phyloP scores from a whole-genome alignment of 2,329 filamentous ascomycete genomes.

The Phoma sp. region DNA sequence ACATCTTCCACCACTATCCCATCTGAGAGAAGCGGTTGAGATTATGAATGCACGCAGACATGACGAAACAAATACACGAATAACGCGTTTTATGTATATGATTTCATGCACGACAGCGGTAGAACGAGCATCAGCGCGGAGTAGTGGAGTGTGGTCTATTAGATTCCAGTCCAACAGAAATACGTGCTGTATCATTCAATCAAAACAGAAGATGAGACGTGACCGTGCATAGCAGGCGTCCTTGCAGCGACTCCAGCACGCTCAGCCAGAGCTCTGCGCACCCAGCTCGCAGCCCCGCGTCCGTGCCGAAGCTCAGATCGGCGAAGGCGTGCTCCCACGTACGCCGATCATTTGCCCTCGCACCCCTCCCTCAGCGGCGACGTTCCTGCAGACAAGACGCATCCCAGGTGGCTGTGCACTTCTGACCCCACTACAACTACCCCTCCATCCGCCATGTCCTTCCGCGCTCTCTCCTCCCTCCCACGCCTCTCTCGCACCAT shows the following conservation, averaged over 20 bases:
- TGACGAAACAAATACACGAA: conserved; percentile 3
- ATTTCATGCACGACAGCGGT: not conserved
- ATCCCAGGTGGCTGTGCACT: conserved; percentile 11
- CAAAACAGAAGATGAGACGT: not conserved
- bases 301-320: conserved; percentile 10
- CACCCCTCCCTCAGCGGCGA: not conserved
- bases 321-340: conserved; percentile 13
- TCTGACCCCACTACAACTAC: conserved; percentile 7
- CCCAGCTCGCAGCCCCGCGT: not conserved
- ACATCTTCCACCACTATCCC: not conserved
- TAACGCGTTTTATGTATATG: not conserved
- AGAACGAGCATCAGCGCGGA: conserved; percentile 10
- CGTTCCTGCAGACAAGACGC: not conserved
- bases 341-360: conserved; percentile 8
- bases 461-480: conserved; percentile 9
- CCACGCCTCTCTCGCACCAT: not conserved
- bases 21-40: not conserved
- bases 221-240: not conserved
- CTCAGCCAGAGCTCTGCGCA: not conserved
- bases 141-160: not conserved
- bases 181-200: not conserved
- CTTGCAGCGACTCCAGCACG: no score
- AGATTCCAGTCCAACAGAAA: not conserved
- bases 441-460: conserved; percentile 14
- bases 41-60: not conserved